Evolutionary conservation across 2,329 filamentous ascomycete species (phyloP).

Genomic region (Claviceps quebecensis): DNA sequence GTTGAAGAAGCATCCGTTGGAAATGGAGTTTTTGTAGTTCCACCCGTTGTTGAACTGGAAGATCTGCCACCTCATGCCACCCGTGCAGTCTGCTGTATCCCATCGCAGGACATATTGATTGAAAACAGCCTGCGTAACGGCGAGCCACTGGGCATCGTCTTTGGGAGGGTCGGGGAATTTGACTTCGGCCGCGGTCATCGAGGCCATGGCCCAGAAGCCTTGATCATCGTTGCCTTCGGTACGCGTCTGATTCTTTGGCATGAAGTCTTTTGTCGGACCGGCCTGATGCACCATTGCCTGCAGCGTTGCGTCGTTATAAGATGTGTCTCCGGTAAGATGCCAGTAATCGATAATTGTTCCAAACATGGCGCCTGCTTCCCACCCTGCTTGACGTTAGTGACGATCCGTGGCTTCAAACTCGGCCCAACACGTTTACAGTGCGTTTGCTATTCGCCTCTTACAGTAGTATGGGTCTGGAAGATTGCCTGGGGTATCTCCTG

Average conservation of each 20-base stretch:
- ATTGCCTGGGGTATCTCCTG: constrained; percentile 43
- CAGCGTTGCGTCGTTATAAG: constrained; percentile 46
- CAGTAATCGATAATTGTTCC: constrained; percentile 60
- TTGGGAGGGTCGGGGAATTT: constrained; percentile 55
- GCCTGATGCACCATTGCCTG: constrained; percentile 48
- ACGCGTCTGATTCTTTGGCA: constrained; percentile 51
- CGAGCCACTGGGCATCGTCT: constrained; percentile 57
- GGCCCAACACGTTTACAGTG: constrained; percentile 15
- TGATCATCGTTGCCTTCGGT: constrained; percentile 60
- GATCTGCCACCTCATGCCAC: constrained; percentile 77
- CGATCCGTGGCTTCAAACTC: not conserved
- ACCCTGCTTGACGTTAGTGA: constrained; percentile 29
- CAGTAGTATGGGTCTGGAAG: constrained; percentile 52
- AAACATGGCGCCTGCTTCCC: constrained; percentile 61
- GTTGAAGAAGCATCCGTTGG: constrained; percentile 58
- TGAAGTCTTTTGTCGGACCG: constrained; percentile 45
- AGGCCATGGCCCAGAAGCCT: constrained; percentile 75
- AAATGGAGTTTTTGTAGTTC: constrained; percentile 55
- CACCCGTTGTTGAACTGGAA: constrained; percentile 62
- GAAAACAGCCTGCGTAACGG: constrained; percentile 64
- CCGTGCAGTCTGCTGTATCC: constrained; percentile 50
- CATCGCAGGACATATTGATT: constrained; percentile 62
- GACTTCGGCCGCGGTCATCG: constrained; percentile 64
- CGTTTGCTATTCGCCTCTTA: constrained; percentile 14
- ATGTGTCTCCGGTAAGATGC: constrained; percentile 51